phyloP scores from a whole-genome alignment of 345 rosid genomes.

The Acer campestre region DNA sequence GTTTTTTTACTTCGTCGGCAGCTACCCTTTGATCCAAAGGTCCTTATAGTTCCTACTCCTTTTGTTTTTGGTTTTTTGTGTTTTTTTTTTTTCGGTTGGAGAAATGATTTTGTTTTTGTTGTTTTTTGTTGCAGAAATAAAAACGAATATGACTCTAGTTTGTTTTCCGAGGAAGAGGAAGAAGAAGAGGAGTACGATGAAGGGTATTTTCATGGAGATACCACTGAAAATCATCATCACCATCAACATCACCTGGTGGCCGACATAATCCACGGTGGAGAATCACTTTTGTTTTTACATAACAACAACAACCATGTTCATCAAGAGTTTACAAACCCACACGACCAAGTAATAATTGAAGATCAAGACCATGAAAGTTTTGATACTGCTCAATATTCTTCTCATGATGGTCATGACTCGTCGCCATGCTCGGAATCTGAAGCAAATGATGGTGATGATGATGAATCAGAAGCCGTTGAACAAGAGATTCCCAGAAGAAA shows the following conservation, averaged over 20 bases:
- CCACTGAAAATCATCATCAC: conserved; percentile 24
- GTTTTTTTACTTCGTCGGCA: conserved; percentile 66
- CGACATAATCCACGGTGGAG: conserved; percentile 65
- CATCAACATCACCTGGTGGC: conserved; percentile 54
- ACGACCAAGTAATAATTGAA: conserved; percentile 20
- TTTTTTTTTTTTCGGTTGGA: not conserved
- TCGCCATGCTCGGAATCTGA: conserved; percentile 50
- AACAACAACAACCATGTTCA: conserved; percentile 3
- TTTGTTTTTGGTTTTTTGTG: not conserved
- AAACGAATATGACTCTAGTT: conserved; percentile 53
- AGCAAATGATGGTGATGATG: conserved; percentile 19
- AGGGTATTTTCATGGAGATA: conserved; percentile 40
- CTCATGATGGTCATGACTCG: conserved; percentile 37
- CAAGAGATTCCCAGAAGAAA: conserved; percentile 28
- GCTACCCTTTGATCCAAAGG: conserved; percentile 70
- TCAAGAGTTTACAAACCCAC: conserved; percentile 26
- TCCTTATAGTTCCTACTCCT: not conserved
- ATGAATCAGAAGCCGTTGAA: conserved; percentile 24
- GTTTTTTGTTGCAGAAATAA: conserved; percentile 45
- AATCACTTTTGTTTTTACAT: conserved; percentile 49
- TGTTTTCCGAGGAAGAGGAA: conserved; percentile 64
- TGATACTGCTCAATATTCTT: conserved; percentile 41
- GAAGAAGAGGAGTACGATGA: conserved; percentile 47
- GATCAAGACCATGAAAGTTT: conserved; percentile 37
- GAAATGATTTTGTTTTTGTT: not conserved